phyloP scores from a whole-genome alignment of 768 basidiomycete species.

The Suillus spraguei region DNA sequence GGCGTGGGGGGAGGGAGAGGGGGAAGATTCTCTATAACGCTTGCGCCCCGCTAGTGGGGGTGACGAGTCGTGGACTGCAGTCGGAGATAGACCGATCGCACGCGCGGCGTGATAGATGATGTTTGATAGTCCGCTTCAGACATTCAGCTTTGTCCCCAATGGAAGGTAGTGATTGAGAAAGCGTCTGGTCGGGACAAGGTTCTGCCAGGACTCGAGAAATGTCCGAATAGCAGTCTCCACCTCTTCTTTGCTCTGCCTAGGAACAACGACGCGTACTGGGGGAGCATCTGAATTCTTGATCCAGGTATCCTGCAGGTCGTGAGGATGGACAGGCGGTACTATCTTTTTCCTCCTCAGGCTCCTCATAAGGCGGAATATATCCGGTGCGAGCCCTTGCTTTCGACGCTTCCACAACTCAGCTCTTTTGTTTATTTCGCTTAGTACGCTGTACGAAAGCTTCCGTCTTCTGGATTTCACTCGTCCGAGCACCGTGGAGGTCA shows the following conservation, averaged over 20 bases:
- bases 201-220: constrained; percentile 25
- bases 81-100: not conserved
- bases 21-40: constrained; percentile 7
- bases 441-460: constrained; percentile 31
- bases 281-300: constrained; percentile 33
- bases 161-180: constrained; percentile 1
- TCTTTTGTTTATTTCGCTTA: constrained; percentile 30
- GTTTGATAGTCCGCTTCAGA: not conserved
- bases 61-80: not conserved
- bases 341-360: constrained; percentile 35
- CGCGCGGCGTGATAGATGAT: not conserved
- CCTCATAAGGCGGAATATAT: constrained; percentile 32
- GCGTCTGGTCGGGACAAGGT: not conserved
- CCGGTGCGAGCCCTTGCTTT: constrained; percentile 28
- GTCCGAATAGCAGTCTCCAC: constrained; percentile 24
- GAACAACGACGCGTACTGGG: constrained; percentile 40
- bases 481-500: constrained; percentile 42
- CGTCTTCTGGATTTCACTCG: constrained; percentile 37
- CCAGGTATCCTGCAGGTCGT: constrained; percentile 39
- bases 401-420: constrained; percentile 31
- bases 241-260: constrained; percentile 34
- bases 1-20: constrained; percentile 4
- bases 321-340: constrained; percentile 34
- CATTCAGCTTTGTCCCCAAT: not conserved
- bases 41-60: constrained; percentile 7